Conservation (phyloP, 768 basidiomycete genomes). For the Candolleomyces eurysporus region DNA sequence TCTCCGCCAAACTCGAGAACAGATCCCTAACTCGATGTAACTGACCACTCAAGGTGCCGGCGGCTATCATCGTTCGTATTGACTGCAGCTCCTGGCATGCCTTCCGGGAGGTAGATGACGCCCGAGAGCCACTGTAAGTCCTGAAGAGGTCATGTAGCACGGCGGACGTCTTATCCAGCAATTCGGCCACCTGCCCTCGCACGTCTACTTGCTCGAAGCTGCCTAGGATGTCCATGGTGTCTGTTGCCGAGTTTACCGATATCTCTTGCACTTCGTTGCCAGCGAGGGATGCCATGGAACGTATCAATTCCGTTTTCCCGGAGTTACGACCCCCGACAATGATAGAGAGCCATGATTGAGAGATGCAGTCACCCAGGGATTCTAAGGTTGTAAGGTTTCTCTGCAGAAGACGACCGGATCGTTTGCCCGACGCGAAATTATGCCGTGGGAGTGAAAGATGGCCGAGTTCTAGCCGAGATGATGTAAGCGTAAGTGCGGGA, state of each 20-base stretch:
- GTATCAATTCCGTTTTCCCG: slow-evolving; percentile 80
- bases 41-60: neutral
- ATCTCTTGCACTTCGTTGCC: slow-evolving; percentile 74
- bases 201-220: slow-evolving; percentile 90
- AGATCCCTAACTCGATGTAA: slow-evolving; percentile 7
- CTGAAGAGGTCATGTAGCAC: slow-evolving; percentile 34
- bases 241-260: slow-evolving; percentile 80
- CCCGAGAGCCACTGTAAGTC: slow-evolving; percentile 2
- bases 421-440: slow-evolving; percentile 32
- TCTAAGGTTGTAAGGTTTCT: slow-evolving; percentile 66
- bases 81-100: slow-evolving; percentile 4
- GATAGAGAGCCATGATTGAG: slow-evolving; percentile 86
- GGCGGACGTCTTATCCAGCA: slow-evolving; percentile 39
- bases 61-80: neutral
- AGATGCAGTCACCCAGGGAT: slow-evolving; percentile 69
- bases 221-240: slow-evolving; percentile 91
- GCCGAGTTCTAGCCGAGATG: slow-evolving; percentile 63
- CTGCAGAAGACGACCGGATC: slow-evolving; percentile 55
- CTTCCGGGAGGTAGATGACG: slow-evolving; percentile 13
- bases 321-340: slow-evolving; percentile 68
- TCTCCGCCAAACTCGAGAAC: slow-evolving; percentile 10
- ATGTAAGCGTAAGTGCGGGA: slow-evolving; percentile 33
- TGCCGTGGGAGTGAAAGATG: slow-evolving; percentile 43
- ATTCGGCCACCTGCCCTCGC: slow-evolving; percentile 33
- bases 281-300: slow-evolving; percentile 63